phyloP scores from a whole-genome alignment of 129 eudicot genomes.

The Flaveria brownii region DNA sequence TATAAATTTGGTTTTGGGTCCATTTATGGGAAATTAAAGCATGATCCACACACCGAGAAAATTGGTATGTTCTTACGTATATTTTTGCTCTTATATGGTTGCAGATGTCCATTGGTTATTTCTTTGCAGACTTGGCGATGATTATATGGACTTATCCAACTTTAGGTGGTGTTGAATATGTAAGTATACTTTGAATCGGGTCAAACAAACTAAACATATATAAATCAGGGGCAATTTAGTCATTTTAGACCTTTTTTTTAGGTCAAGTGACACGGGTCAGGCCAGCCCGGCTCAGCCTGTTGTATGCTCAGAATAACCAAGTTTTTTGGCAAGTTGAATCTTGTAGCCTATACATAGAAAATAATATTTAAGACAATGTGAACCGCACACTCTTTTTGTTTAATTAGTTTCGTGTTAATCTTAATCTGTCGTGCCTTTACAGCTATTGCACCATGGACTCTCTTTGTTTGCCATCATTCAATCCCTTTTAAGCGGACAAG shows the following conservation, averaged over 20 bases:
- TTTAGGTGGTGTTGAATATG: constrained; percentile 90
- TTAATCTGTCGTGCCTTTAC: constrained; percentile 19
- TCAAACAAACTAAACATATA: not conserved
- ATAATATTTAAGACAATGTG: not conserved
- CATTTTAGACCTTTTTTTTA: not conserved
- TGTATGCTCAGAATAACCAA: not conserved
- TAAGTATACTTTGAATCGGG: constrained; percentile 43
- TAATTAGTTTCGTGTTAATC: not conserved
- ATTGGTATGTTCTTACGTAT: constrained; percentile 13
- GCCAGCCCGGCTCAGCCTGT: not conserved
- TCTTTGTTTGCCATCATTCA: constrained; percentile 62
- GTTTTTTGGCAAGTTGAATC: not conserved
- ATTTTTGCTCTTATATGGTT: constrained; percentile 22
- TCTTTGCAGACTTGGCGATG: constrained; percentile 80
- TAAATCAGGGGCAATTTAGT: not conserved
- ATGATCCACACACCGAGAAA: not conserved
- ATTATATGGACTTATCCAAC: constrained; percentile 78
- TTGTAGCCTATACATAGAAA: not conserved
- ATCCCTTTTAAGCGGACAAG: constrained; percentile 74
- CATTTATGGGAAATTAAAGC: not conserved
- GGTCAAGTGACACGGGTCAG: not conserved
- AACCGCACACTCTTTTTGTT: not conserved
- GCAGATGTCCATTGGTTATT: constrained; percentile 91
- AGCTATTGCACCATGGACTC: constrained; percentile 86
- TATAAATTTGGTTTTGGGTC: not conserved